Conservation (phyloP, 139 green algal species). For the Monoraphidium neglectum region DNA sequence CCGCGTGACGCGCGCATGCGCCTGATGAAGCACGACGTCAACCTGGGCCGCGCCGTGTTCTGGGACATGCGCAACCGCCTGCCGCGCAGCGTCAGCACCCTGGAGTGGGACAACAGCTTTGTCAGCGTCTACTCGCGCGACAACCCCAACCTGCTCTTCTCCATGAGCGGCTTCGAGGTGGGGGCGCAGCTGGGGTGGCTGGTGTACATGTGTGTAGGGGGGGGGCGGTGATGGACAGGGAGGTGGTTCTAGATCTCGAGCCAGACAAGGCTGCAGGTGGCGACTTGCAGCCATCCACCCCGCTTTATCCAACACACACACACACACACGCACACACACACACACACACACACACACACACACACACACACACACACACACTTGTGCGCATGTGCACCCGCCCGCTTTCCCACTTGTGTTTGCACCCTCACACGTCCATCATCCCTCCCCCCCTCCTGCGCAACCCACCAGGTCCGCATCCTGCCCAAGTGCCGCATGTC, state of each 20-base stretch:
- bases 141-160: slow-evolving; percentile 99
- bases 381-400: too few relatives aligned
- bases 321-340: background rate
- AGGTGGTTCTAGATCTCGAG: too few relatives aligned
- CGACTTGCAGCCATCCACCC: background rate
- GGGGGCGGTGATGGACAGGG: background rate
- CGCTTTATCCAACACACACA: too few relatives aligned
- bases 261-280: too few relatives aligned
- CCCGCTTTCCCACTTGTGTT: background rate
- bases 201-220: too few relatives aligned
- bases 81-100: slow-evolving; percentile 89
- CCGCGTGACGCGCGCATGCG: slow-evolving; percentile 98
- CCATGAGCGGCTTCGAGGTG: slow-evolving; percentile 97
- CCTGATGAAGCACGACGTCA: slow-evolving; percentile 99
- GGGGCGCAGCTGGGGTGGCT: too few relatives aligned
- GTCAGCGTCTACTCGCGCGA: slow-evolving; percentile 95
- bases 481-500: slow-evolving; percentile 94
- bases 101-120: slow-evolving; percentile 98
- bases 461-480: slow-evolving; percentile 78
- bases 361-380: too few relatives aligned
- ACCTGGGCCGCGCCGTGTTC: slow-evolving; percentile 96
- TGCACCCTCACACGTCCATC: background rate
- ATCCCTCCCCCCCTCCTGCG: background rate
- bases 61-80: slow-evolving; percentile 97
- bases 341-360: too few relatives aligned